phyloP scores from a whole-genome alignment of 306 rosid genomes.

The Acacia crassicarpa region DNA sequence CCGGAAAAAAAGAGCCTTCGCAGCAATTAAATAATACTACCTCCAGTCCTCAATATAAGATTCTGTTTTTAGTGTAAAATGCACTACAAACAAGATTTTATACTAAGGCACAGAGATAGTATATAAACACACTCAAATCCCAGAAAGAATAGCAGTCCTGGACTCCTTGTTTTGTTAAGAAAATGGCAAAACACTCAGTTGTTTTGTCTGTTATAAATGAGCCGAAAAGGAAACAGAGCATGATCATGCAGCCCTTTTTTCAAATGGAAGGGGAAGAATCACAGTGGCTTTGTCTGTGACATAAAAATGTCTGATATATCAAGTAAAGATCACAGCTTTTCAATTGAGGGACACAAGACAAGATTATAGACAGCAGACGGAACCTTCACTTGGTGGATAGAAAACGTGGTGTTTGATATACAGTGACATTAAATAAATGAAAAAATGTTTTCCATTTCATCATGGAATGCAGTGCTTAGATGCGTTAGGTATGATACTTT shows the following conservation, averaged over 20 bases:
- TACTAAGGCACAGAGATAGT: no score
- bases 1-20: background rate
- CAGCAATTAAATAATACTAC: background rate
- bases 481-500: background rate
- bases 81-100: no score
- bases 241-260: background rate
- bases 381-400: background rate
- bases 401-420: background rate
- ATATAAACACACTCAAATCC: slow-evolving; percentile 22
- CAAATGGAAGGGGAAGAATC: background rate
- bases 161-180: background rate
- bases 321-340: background rate
- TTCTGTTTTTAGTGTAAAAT: no score
- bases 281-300: background rate
- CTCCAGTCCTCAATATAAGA: no score
- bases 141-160: background rate
- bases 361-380: background rate
- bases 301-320: background rate
- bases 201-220: background rate
- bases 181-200: background rate
- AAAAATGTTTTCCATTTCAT: background rate
- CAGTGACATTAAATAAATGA: background rate
- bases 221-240: background rate
- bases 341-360: background rate
- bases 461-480: background rate